Conservation (phyloP, 306 rosid genomes). For the Gillenia trifoliata region DNA sequence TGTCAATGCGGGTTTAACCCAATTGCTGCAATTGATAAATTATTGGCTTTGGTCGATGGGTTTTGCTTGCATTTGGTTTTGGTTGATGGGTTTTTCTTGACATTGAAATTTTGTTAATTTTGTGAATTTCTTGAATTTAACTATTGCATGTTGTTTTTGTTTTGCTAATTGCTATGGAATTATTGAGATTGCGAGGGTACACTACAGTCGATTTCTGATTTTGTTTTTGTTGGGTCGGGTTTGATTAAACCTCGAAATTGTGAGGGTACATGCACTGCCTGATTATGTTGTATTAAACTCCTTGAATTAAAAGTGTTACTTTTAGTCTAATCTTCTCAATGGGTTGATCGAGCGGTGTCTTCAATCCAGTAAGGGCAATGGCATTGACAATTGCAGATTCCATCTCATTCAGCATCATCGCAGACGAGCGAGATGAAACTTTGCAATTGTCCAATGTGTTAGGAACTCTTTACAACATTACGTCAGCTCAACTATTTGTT, state of each 20-base stretch:
- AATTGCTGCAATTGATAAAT: not conserved
- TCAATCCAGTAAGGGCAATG: not conserved
- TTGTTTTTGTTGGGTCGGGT: not conserved
- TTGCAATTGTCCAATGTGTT: not conserved
- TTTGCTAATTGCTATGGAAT: no score
- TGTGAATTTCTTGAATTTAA: not conserved
- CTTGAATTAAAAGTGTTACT: not conserved
- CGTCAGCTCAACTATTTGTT: not conserved
- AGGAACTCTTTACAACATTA: not conserved
- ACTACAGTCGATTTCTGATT: not conserved
- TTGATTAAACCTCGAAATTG: not conserved
- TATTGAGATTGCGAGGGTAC: not conserved
- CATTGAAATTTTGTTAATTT: not conserved
- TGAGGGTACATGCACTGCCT: not conserved
- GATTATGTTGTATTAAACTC: not conserved
- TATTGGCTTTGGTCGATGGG: slow-evolving; percentile 9
- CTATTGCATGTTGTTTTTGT: not conserved
- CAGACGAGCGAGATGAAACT: not conserved
- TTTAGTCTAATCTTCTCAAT: not conserved
- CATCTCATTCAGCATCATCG: not conserved
- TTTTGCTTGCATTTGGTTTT: not conserved
- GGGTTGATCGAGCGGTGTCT: not conserved
- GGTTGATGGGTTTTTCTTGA: not conserved
- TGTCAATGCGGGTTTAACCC: not conserved
- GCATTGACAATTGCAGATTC: not conserved